A percentile compares a stretch with the other conserved stretches of the same genome.
phyloP scores from a whole-genome alignment of 768 basidiomycete species.

The Agrocybe pediades region DNA sequence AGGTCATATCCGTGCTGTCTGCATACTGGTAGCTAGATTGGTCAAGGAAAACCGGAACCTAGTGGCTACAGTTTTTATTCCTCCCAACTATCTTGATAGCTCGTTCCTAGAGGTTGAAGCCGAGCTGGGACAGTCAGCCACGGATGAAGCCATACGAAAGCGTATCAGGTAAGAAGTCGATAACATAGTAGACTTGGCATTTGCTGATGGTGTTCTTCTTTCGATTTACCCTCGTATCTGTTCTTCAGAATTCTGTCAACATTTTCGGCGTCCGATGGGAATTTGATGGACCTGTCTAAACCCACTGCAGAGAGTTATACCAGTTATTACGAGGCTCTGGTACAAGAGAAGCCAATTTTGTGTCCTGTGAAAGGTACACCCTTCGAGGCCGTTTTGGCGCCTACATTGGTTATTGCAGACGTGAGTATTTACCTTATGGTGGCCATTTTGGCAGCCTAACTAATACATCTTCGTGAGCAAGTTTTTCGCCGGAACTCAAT shows the following conservation, averaged over 20 bases:
- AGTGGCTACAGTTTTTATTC: neutral
- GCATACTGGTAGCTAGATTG: neutral
- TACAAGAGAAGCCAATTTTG: conserved; percentile 6
- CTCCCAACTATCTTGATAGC: neutral
- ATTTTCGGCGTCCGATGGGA: neutral
- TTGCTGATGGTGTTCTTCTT: neutral
- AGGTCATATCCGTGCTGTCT: neutral
- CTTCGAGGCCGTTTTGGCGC: conserved; percentile 8
- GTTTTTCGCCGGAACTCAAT: neutral
- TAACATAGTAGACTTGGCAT: neutral
- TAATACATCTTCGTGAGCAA: neutral
- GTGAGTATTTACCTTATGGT: conserved; percentile 1
- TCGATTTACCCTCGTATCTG: neutral
- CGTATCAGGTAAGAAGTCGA: neutral
- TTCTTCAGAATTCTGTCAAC: neutral
- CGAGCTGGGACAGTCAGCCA: neutral
- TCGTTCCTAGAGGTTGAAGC: neutral
- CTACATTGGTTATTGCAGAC: conserved; percentile 9
- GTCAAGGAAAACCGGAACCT: neutral
- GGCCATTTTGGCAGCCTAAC: neutral
- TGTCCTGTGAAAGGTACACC: conserved; percentile 8
- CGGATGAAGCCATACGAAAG: neutral
- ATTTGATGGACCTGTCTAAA: neutral
- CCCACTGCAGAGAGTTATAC: neutral
- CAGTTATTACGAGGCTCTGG: conserved; percentile 7